These are phyloP conservation scores for Dichomitus squalens DNA, from an alignment of 1,284 basidiomycete species.

Conservation along the genomic window DNA sequence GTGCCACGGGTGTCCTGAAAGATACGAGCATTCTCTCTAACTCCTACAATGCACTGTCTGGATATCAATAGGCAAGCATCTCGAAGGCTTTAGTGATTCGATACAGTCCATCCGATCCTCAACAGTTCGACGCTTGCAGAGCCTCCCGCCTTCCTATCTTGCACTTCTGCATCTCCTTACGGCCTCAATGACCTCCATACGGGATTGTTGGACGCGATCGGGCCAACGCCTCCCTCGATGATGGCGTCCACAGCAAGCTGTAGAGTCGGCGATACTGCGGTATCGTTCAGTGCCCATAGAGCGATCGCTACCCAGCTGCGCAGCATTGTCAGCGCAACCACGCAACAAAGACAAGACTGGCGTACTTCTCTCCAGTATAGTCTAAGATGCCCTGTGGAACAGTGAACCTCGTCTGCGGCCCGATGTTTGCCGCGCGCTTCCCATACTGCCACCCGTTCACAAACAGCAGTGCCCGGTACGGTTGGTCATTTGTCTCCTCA, in stretches of 20 bases:
- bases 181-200: conserved; percentile 40
- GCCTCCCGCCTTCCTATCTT: background rate
- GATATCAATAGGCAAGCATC: too few species aligned
- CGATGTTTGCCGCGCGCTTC: conserved; percentile 40
- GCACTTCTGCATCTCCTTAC: background rate
- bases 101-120: too few species aligned
- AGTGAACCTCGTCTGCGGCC: conserved; percentile 77
- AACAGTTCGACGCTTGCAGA: background rate
- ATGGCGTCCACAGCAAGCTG: conserved; percentile 57
- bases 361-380: conserved; percentile 71
- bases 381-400: conserved; percentile 77
- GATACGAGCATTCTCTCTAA: too few species aligned
- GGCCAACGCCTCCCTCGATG: conserved; percentile 67
- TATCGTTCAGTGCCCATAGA: conserved; percentile 64
- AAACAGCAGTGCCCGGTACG: conserved; percentile 73
- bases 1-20: too few species aligned
- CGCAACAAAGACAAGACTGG: conserved; percentile 10
- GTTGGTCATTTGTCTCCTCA: conserved; percentile 43
- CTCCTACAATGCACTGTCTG: too few species aligned
- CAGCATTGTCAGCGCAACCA: background rate
- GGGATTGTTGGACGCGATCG: conserved; percentile 60
- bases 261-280: conserved; percentile 52
- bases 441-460: conserved; percentile 89
- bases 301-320: conserved; percentile 70
- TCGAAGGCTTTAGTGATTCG: too few species aligned